These are phyloP conservation scores for Croton setiger DNA, from an alignment of 441 rosid species.

Conservation along the genomic window DNA sequence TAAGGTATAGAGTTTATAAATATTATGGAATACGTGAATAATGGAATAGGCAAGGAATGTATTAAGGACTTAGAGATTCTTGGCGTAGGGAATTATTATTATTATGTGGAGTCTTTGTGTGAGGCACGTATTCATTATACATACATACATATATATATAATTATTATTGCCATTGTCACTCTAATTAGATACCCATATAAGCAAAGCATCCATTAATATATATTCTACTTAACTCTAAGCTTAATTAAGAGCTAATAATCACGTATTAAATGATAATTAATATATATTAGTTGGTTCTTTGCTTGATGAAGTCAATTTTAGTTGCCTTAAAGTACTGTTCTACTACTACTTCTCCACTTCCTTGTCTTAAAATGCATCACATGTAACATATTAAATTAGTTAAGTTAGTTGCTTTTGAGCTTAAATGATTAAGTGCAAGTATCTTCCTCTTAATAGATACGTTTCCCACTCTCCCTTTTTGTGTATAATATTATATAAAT, in stretches of 20 bases:
- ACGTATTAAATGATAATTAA: too few relatives aligned
- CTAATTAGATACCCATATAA: constrained; percentile 22
- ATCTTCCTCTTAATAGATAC: not conserved
- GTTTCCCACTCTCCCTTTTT: not conserved
- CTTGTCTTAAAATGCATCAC: constrained; percentile 13
- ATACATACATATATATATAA: too few relatives aligned
- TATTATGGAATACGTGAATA: not conserved
- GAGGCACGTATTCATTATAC: constrained; percentile 38
- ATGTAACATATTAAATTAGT: not conserved
- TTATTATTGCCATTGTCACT: constrained; percentile 14
- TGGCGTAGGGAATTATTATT: constrained; percentile 27
- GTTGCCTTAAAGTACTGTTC: constrained; percentile 2
- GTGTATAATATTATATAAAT: too few relatives aligned
- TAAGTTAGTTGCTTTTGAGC: not conserved
- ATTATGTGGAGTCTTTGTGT: constrained; percentile 19
- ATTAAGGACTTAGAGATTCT: constrained; percentile 30
- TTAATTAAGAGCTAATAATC: too few relatives aligned
- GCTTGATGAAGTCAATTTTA: not conserved
- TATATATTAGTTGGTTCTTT: not conserved
- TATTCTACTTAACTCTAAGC: too few relatives aligned
- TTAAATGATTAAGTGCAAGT: constrained; percentile 4
- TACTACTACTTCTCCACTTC: constrained; percentile 21
- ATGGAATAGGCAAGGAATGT: constrained; percentile 4
- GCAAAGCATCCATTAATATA: constrained; percentile 40
- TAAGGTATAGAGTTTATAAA: not conserved